Evolutionary conservation across 345 rosid species (phyloP), one percentile per base, ranked within the genome.

Genomic region (Brassica juncea): DNA sequence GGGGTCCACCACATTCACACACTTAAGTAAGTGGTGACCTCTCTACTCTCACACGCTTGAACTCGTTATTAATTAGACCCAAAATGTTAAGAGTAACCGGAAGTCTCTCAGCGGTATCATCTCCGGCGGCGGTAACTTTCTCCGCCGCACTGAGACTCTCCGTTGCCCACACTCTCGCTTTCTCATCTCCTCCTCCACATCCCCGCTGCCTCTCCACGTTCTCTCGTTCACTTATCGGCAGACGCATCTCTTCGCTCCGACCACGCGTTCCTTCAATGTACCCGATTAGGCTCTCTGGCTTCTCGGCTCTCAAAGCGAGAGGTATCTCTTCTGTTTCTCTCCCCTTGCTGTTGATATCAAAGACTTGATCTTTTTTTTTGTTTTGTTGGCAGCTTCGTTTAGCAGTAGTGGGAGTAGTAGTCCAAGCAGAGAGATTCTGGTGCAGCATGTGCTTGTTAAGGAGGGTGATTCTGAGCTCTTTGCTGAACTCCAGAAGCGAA

Each of bases 391-490:
- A 83, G 97, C 93, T 82, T 88, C 94, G 2, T 86, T 85, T 69
- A 87, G 88, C 77, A 66, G 89, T 34, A 87, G 68, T 32, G 72
- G 88, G 63, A 58, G 89, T 68, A 73, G 89, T 67, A 69, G 87
- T 72, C 80, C 68, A 62, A 83, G 69, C 34, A 86, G 85, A 79
- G 98, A 94, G 83, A 78, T 90, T 54, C 73, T 92, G 77, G 97
- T 94, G 72, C 93, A 94, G 77, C 97, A 94, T 72, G 85, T 94
- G 87, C 97, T 94, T 74, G 86, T 94, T 19, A 89, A 92, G 86
- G 90, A 85, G 80, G 87, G 85, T 58, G 97, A 92, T 61, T 66
- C 75, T 63, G 82, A 82, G 83, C 94, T 92, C 60, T 78, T 94
- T 71, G 16, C 69, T 25, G 88, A 89, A 71, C 87, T 94, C 75